phyloP scores from a whole-genome alignment of 495 filamentous ascomycete genomes.

The Aspergillus ostianus region DNA sequence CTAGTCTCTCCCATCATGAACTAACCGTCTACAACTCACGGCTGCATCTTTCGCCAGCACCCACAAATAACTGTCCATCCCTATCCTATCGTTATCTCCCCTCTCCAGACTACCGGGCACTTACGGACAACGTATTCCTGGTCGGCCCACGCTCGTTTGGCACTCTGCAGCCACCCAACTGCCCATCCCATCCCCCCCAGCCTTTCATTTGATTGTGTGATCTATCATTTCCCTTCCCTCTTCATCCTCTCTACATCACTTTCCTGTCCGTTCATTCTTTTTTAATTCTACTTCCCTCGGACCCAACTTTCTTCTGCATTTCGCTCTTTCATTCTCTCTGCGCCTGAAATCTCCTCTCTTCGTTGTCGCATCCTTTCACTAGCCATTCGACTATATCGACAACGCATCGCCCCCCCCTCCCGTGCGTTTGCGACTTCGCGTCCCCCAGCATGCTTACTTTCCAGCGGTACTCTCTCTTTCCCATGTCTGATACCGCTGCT shows the following conservation, averaged over 20 bases:
- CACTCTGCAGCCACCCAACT: neutral
- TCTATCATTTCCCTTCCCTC: constrained; percentile 5
- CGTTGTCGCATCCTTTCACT: neutral
- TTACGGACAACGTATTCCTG: no score
- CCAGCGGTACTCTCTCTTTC: constrained; percentile 18
- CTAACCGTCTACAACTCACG: neutral
- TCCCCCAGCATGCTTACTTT: constrained; percentile 32
- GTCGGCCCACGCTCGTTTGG: neutral
- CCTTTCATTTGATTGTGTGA: constrained; percentile 1
- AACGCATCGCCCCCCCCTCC: neutral
- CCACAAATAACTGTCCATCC: no score
- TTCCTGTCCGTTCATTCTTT: neutral
- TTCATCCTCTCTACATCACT: neutral
- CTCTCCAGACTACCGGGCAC: no score
- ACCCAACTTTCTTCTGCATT: neutral
- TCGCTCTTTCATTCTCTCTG: constrained; percentile 2
- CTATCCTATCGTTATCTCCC: no score
- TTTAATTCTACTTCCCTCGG: constrained; percentile 9
- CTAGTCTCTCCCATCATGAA: neutral
- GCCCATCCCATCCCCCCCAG: neutral
- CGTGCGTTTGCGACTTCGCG: constrained; percentile 17
- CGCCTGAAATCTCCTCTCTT: neutral
- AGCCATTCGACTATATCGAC: constrained; percentile 4
- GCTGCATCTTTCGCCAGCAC: neutral
- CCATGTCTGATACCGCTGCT: constrained; percentile 16